A percentile compares a stretch with the other conserved stretches of the same genome.
Evolutionary conservation across 148 eudicot genomes (phyloP).

Genomic region (Gaultheria prostrata): DNA sequence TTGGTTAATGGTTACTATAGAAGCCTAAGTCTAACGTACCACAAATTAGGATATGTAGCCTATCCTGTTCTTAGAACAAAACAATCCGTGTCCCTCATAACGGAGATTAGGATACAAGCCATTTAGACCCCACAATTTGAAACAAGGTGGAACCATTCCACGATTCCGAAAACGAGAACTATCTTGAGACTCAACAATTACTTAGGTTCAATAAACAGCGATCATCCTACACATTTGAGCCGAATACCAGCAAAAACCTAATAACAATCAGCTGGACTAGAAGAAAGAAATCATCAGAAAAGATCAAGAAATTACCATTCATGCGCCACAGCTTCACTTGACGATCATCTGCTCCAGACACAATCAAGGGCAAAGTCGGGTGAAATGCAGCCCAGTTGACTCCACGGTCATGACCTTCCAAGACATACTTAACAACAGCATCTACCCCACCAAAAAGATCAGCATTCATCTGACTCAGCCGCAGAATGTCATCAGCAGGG

Average conservation of each 20-base stretch:
- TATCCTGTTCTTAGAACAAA: not conserved
- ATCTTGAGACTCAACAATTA: not conserved
- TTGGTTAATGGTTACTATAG: not conserved
- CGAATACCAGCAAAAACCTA: not conserved
- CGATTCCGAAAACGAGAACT: not conserved
- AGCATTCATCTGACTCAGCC: slow-evolving; percentile 74
- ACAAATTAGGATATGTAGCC: not conserved
- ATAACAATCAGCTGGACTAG: not conserved
- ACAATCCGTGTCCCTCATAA: not conserved
- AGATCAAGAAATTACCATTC: slow-evolving; percentile 56
- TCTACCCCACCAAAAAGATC: slow-evolving; percentile 92
- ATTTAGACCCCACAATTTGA: not conserved
- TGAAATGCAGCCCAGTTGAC: slow-evolving; percentile 97
- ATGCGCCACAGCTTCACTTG: slow-evolving; percentile 96
- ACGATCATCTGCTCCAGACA: slow-evolving; percentile 95
- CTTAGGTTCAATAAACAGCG: not conserved
- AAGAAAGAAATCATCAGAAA: slow-evolving; percentile 1
- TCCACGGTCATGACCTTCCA: slow-evolving; percentile 96
- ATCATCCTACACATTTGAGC: not conserved
- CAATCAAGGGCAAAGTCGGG: slow-evolving; percentile 84
- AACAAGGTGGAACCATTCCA: slow-evolving; percentile 12
- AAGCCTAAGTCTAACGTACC: not conserved
- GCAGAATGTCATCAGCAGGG: slow-evolving; percentile 79
- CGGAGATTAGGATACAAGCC: not conserved
- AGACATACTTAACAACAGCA: slow-evolving; percentile 87